These are phyloP conservation scores for Malus domestica DNA, from an alignment of 306 rosid species.

Conservation along the genomic window DNA sequence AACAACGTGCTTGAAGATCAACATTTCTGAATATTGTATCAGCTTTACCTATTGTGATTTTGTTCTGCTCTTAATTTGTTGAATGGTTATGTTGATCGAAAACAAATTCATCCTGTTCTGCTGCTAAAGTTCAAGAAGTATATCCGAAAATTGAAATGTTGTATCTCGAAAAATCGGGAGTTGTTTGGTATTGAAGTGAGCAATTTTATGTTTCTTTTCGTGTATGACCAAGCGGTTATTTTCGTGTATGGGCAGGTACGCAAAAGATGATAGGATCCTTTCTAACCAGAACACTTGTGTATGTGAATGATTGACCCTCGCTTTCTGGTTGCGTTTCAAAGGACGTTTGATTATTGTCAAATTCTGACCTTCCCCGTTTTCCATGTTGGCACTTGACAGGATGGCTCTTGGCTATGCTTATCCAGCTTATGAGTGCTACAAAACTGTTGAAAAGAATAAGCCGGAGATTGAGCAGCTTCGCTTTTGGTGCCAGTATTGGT, in stretches of 20 bases:
- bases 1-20: not conserved
- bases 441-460: slow-evolving; percentile 67
- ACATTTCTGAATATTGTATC: not conserved
- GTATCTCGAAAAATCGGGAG: not conserved
- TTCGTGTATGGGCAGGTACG: slow-evolving; percentile 30
- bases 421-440: slow-evolving; percentile 93
- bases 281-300: slow-evolving; percentile 79
- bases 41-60: not conserved
- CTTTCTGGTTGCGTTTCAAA: not conserved
- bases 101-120: not conserved
- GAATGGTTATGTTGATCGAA: not conserved
- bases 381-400: slow-evolving; percentile 45
- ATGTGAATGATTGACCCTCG: slow-evolving; percentile 23
- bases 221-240: slow-evolving; percentile 12
- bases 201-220: not conserved
- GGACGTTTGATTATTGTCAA: not conserved
- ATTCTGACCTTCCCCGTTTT: not conserved
- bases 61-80: not conserved
- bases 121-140: not conserved
- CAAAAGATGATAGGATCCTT: slow-evolving; percentile 80
- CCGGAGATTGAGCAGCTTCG: slow-evolving; percentile 82
- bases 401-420: slow-evolving; percentile 87
- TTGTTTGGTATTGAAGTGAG: not conserved
- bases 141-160: not conserved
- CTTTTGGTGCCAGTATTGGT: slow-evolving; percentile 98